Evolutionary conservation across 2,329 filamentous ascomycete genomes (phyloP).

Genomic region (Pyrenochaeta sp.): DNA sequence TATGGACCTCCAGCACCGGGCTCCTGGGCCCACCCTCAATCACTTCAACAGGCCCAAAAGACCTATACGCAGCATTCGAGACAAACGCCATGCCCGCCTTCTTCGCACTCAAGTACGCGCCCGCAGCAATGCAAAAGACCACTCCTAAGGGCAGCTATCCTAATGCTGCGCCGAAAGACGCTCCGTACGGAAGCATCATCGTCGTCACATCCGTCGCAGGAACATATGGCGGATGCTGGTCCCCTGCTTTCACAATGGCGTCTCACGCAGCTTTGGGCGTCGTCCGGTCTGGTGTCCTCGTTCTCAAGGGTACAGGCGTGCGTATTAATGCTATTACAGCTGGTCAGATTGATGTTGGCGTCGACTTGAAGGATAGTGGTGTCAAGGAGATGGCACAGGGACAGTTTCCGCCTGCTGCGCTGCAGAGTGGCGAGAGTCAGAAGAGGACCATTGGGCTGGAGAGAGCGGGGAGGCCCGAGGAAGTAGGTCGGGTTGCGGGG

Average conservation of each 20-base stretch:
- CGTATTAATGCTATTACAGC: conserved; percentile 65
- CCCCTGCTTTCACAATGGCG: conserved; percentile 68
- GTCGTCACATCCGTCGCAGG: conserved; percentile 68
- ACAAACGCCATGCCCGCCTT: conserved; percentile 69
- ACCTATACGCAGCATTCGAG: conserved; percentile 67
- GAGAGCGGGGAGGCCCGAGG: conserved; percentile 64
- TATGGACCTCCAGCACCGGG: conserved; percentile 68
- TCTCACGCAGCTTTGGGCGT: conserved; percentile 69
- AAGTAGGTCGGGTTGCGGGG: conserved; percentile 68
- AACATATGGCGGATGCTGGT: conserved; percentile 67
- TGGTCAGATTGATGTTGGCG: conserved; percentile 58
- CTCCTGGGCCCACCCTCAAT: conserved; percentile 65
- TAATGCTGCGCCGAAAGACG: conserved; percentile 68
- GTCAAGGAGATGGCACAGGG: conserved; percentile 56
- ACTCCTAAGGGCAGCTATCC: conserved; percentile 64
- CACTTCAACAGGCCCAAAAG: conserved; percentile 63
- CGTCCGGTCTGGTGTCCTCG: conserved; percentile 65
- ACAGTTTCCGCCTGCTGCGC: conserved; percentile 64
- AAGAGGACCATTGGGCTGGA: conserved; percentile 65
- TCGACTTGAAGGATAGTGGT: conserved; percentile 53
- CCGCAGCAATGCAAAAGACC: conserved; percentile 69
- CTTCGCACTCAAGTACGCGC: conserved; percentile 71
- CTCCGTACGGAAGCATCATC: conserved; percentile 68
- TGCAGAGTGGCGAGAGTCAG: conserved; percentile 61
- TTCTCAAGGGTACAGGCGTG: conserved; percentile 66